Evolutionary conservation across 2,329 filamentous ascomycete species (phyloP).

Genomic region (Sodiomyces alkalinus): DNA sequence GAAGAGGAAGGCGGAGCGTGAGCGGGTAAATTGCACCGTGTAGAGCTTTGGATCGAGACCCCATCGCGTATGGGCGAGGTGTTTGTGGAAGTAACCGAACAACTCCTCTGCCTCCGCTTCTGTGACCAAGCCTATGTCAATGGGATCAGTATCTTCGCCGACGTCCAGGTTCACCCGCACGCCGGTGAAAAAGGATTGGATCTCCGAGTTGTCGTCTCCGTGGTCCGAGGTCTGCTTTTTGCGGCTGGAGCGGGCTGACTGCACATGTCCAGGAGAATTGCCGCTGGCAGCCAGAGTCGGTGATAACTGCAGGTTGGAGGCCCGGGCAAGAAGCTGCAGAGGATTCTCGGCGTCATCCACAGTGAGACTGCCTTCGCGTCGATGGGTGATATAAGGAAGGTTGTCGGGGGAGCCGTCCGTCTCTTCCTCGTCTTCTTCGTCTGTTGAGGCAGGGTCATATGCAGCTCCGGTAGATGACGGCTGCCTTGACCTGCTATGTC

Average conservation of each 20-base stretch:
- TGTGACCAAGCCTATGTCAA: conserved; percentile 55
- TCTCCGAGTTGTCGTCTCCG: conserved; percentile 24
- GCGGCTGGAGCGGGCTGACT: conserved; percentile 2
- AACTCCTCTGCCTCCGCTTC: conserved; percentile 47
- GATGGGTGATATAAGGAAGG: conserved; percentile 10
- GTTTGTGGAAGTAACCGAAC: conserved; percentile 54
- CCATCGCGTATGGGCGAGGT: conserved; percentile 60
- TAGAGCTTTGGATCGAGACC: conserved; percentile 55
- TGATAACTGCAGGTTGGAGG: conserved; percentile 51
- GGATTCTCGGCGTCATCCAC: conserved; percentile 64
- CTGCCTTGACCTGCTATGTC: conserved; percentile 6
- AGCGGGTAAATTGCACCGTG: conserved; percentile 48
- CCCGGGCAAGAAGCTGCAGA: conserved; percentile 55
- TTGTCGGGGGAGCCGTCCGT: conserved; percentile 13
- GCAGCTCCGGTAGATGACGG: conserved; percentile 13
- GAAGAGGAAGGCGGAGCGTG: conserved; percentile 54
- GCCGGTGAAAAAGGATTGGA: conserved; percentile 52
- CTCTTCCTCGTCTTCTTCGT: conserved; percentile 16
- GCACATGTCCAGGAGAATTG: conserved; percentile 6
- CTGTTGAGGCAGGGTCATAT: conserved; percentile 17
- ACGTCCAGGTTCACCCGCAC: conserved; percentile 48
- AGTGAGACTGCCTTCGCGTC: conserved; percentile 35
- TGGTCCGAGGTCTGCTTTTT: conserved; percentile 13
- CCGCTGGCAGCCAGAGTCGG: conserved; percentile 19
- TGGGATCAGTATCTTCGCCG: conserved; percentile 49